Base-by-base conservation (phyloP, 78 protist species). In the Speleostelium caveatum region DNA sequence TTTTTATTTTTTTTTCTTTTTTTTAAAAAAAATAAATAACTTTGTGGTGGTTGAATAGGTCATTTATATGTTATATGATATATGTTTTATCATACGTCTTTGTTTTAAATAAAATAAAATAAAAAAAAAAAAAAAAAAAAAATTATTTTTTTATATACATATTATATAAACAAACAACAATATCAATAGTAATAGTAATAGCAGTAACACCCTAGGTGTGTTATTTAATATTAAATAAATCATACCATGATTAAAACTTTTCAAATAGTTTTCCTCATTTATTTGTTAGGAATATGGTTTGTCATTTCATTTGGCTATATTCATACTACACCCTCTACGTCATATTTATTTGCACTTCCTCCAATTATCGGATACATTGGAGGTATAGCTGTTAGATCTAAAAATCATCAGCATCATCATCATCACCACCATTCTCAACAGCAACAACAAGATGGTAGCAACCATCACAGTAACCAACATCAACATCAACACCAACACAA, bases 311-410 rank as follows among this genome's bases (percentile, higher is more conserved):
- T 38, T 21, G 80, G 80, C 2, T 73, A 73, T 73, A 24, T 72
- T 22, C 16, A 72, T 72, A 35, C 63, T 30, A 28, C 80, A 38
- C 67, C 67, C 24, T 36, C 80, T 1, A n/a, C 36, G 7, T 24
- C 58, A 21, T 67, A 63, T 59, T 17, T 83, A 28, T 33, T 83
- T 35, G 90, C 78, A 83, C 24, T 75, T 8, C 69, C 85, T 59
- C 90, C 90, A 53, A 58, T 83, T n/a, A 83, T 83, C 41, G 77
- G 78, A 26, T 83, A 83, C 22, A 69, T 83, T 22, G 76, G 77
- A 32, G 77, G 76, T 26, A 28, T 60, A 3, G 90, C 78, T 39
- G 76, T 72, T 38, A 28, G 69, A 39, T 83, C 90, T 35, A 28
- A 35, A 10, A 1, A 38, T 30, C 26, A 49, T 14, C 26, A 42